Evolutionary conservation across 2,329 filamentous ascomycete genomes (phyloP).

Genomic region (Colletotrichum spinosum): DNA sequence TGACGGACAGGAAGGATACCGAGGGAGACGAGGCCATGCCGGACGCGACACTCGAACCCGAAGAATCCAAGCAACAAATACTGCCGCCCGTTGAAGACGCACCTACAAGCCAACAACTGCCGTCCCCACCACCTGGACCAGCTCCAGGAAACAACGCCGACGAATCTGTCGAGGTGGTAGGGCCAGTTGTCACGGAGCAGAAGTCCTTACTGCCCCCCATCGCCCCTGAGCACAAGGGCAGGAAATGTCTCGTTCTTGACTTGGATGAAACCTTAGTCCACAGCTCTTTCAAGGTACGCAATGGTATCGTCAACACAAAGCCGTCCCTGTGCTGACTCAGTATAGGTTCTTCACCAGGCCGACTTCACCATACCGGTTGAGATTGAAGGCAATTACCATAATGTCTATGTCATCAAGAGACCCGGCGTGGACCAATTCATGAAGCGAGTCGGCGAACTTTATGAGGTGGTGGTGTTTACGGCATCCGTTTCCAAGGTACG

Average conservation of each 20-base stretch:
- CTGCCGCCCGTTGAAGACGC: constrained; percentile 54
- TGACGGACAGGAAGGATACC: constrained; percentile 52
- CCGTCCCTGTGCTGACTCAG: constrained; percentile 28
- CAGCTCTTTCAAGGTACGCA: constrained; percentile 93
- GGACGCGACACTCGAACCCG: constrained; percentile 67
- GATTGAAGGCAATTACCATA: constrained; percentile 98
- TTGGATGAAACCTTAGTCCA: constrained; percentile 97
- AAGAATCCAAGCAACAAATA: constrained; percentile 55
- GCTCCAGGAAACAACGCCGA: constrained; percentile 46
- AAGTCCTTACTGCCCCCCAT: constrained; percentile 86
- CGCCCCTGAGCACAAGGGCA: constrained; percentile 81
- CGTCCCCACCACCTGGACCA: constrained; percentile 60
- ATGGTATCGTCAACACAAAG: background rate
- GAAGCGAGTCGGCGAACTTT: constrained; percentile 97
- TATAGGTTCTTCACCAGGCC: constrained; percentile 92
- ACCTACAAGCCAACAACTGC: constrained; percentile 47
- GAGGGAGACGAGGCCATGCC: constrained; percentile 77
- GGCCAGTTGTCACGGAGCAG: constrained; percentile 52
- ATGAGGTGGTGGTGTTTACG: constrained; percentile 98
- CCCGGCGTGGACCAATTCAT: constrained; percentile 99
- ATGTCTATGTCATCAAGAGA: constrained; percentile 99
- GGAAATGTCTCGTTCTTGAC: constrained; percentile 95
- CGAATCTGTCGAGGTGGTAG: constrained; percentile 3
- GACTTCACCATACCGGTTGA: constrained; percentile 99
- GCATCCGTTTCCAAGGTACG: constrained; percentile 95